Evolutionary conservation across 2,329 filamentous ascomycete species (phyloP), one percentile per base, ranked within the genome.

Genomic region (Amphichorda felina): DNA sequence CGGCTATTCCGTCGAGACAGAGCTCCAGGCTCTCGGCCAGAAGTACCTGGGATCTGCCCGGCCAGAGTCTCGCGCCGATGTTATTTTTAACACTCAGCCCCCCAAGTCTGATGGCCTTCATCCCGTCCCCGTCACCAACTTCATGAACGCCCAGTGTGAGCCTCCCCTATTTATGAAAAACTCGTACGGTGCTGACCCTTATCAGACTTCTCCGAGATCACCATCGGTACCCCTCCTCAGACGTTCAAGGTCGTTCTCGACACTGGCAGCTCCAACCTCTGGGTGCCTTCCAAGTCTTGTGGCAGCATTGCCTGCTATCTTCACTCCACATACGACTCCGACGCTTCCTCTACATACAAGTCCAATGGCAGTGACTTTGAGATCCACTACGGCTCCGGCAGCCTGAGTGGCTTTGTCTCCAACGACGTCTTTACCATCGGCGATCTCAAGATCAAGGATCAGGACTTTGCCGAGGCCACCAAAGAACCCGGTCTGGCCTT

Each of bases 181-280:
- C n/a, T 17, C 17, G 31, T 21, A 11, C 34, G 11, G 14, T 14
- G 15, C 15, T 30, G 29, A 13, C 16, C 17, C n/a, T 22, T 17
- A 26, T 32, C 41, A 93, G 88, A 98, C 72, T 98, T 94, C 76
- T 93, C 89, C 48, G 87, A 95, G 62, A 95, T 98, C 59, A 74
- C 77, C 49, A 76, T 98, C 58, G 91, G 91, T 45, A 89, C 80
- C 33, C 91, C 91, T 45, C 80, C 91, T 24, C 91, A 98, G 68
- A 72, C 66, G 48, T 98, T 98, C 79, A 98, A 98, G 75, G 93
- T 98, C 47, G 82, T 98, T 45, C 81, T 98, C 45, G 91, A 98
- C 61, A 98, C 91, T 19, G 91, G 91, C 51, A 95, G 87, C 72
- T 96, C 91, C 59, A 98, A 98, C 71, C 75, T 98, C 44, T 98